These are phyloP conservation scores for Diutina ranongensis DNA, from an alignment of 1,139 yeast species.

Conservation along the genomic window DNA sequence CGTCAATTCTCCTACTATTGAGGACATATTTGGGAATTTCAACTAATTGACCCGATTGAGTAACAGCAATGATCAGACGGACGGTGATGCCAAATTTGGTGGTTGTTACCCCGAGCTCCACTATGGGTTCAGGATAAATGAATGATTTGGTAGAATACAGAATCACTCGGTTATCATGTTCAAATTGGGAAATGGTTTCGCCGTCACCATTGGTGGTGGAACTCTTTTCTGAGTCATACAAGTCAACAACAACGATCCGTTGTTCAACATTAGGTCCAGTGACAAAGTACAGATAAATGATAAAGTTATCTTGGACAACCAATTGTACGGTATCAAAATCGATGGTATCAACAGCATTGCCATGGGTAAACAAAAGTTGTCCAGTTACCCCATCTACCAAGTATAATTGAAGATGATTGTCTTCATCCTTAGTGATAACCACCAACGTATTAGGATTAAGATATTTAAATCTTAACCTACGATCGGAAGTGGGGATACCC, in stretches of 20 bases:
- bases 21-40: constrained; percentile 58
- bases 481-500: constrained; percentile 60
- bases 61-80: constrained; percentile 51
- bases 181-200: not conserved
- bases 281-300: constrained; percentile 56
- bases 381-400: constrained; percentile 68
- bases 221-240: constrained; percentile 51
- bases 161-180: constrained; percentile 22
- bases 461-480: constrained; percentile 76
- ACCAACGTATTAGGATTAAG: constrained; percentile 60
- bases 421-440: constrained; percentile 29
- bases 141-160: constrained; percentile 36
- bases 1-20: constrained; percentile 50
- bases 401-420: constrained; percentile 19
- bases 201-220: not conserved
- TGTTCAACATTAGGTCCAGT: constrained; percentile 40
- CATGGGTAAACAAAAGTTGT: constrained; percentile 37
- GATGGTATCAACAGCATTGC: constrained; percentile 23
- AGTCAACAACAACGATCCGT: constrained; percentile 60
- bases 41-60: constrained; percentile 53
- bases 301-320: constrained; percentile 75
- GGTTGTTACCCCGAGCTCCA: constrained; percentile 41
- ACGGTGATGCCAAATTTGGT: constrained; percentile 69
- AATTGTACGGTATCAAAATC: constrained; percentile 29
- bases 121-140: constrained; percentile 45